phyloP scores from a whole-genome alignment of 768 basidiomycete species.

The Chiua virens region DNA sequence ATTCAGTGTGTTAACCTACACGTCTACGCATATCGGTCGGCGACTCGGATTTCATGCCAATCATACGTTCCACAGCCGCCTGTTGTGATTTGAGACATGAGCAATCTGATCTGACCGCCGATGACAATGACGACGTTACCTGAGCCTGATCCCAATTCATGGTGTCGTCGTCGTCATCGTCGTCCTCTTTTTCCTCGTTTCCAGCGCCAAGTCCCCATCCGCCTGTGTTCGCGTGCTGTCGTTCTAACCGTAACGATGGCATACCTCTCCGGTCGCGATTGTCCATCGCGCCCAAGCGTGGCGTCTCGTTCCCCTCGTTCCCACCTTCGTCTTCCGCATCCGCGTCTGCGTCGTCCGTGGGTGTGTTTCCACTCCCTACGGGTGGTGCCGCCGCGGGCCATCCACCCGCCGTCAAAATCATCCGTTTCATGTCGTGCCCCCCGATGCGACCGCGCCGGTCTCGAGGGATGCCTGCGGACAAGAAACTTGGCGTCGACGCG shows the following conservation, averaged over 20 bases:
- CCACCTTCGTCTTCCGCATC: slow-evolving; percentile 36
- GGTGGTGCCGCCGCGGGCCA: slow-evolving; percentile 13
- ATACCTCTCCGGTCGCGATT: slow-evolving; percentile 7
- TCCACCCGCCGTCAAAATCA: slow-evolving; percentile 31
- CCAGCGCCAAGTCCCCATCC: slow-evolving; percentile 75
- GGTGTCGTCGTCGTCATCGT: slow-evolving; percentile 64
- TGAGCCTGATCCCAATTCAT: slow-evolving; percentile 73
- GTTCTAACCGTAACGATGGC: slow-evolving; percentile 36
- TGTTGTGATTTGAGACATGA: slow-evolving; percentile 16
- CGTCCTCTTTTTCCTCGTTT: slow-evolving; percentile 57
- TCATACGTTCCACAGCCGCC: slow-evolving; percentile 60
- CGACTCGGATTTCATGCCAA: slow-evolving; percentile 45
- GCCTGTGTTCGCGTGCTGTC: slow-evolving; percentile 49
- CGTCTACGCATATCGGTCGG: slow-evolving; percentile 29
- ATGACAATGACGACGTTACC: slow-evolving; percentile 32
- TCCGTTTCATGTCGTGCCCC: slow-evolving; percentile 28
- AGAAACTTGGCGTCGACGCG: slow-evolving; percentile 56
- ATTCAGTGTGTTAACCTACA: slow-evolving; percentile 17
- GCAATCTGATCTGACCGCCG: too few relatives aligned
- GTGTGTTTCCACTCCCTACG: slow-evolving; percentile 4
- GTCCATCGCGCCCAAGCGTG: slow-evolving; percentile 49
- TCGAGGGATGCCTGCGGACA: slow-evolving; percentile 70
- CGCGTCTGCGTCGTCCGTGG: slow-evolving; percentile 29
- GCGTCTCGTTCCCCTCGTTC: slow-evolving; percentile 59
- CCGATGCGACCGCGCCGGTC: slow-evolving; percentile 80